A percentile compares a stretch with the other conserved stretches of the same genome.
These are phyloP conservation scores for Nakazawaea ernobii DNA, from an alignment of 805 yeast species.

Conservation along the genomic window DNA sequence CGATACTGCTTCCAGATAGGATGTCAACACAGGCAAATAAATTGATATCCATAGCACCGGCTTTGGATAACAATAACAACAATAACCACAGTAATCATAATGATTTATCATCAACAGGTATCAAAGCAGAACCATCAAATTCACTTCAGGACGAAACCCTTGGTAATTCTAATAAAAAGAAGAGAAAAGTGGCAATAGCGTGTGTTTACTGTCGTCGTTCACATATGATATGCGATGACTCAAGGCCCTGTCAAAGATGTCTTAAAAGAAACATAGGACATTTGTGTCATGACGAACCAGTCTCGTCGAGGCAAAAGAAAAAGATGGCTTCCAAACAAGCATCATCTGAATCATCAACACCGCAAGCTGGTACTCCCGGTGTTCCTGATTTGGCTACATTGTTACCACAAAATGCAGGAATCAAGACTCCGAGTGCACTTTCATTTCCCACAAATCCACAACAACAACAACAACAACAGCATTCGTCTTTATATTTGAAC, in stretches of 20 bases:
- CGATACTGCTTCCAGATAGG: neutral
- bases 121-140: neutral
- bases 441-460: neutral
- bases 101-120: neutral
- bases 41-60: slow-evolving; percentile 3
- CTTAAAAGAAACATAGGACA: slow-evolving; percentile 84
- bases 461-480: neutral
- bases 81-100: neutral
- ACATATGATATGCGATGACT: slow-evolving; percentile 88
- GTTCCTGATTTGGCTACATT: neutral
- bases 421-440: slow-evolving; percentile 3
- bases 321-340: slow-evolving; percentile 9
- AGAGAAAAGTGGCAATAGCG: slow-evolving; percentile 57
- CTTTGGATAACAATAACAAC: neutral
- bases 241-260: slow-evolving; percentile 75
- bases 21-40: neutral
- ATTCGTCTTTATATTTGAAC: slow-evolving; percentile 21
- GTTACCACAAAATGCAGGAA: neutral
- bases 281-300: slow-evolving; percentile 72
- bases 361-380: slow-evolving; percentile 8
- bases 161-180: slow-evolving; percentile 33
- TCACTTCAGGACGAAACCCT: neutral
- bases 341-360: slow-evolving; percentile 5
- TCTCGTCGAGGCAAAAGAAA: slow-evolving; percentile 32
- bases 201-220: slow-evolving; percentile 91